Evolutionary conservation across 2,329 filamentous ascomycete genomes (phyloP).

Genomic region (Calonectria naviculata): DNA sequence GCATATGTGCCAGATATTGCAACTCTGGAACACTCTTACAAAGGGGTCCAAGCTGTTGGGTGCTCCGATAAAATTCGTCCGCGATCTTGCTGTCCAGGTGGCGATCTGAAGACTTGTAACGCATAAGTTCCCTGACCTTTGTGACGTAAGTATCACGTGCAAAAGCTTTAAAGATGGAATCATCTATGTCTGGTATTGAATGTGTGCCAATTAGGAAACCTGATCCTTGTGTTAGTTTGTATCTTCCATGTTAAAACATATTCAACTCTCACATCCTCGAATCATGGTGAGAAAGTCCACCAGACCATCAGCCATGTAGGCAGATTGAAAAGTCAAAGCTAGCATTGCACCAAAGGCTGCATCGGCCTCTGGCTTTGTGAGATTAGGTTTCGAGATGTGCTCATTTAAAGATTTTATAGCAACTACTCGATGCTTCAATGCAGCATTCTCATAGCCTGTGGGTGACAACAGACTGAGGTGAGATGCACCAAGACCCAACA

Average conservation of each 20-base stretch:
- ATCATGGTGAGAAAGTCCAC: slow-evolving; percentile 52
- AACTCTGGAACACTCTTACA: slow-evolving; percentile 46
- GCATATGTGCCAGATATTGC: slow-evolving; percentile 43
- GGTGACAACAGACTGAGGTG: slow-evolving; percentile 46
- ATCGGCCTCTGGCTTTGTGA: slow-evolving; percentile 46
- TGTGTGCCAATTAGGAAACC: slow-evolving; percentile 42
- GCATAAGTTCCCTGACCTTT: slow-evolving; percentile 37
- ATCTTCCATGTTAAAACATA: not conserved
- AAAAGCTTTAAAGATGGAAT: slow-evolving; percentile 40
- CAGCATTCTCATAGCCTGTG: slow-evolving; percentile 37
- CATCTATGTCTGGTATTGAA: slow-evolving; percentile 27
- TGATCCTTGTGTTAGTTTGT: not conserved
- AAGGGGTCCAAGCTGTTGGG: slow-evolving; percentile 41
- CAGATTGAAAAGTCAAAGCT: slow-evolving; percentile 50
- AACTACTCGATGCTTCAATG: slow-evolving; percentile 49
- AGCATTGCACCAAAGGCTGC: slow-evolving; percentile 51
- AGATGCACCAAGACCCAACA: slow-evolving; percentile 53
- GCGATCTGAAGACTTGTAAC: slow-evolving; percentile 5
- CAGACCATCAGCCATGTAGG: slow-evolving; percentile 53
- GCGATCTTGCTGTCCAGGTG: slow-evolving; percentile 33
- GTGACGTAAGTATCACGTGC: slow-evolving; percentile 42
- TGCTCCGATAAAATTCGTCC: slow-evolving; percentile 42
- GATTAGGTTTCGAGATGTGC: slow-evolving; percentile 41
- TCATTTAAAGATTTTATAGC: slow-evolving; percentile 51
- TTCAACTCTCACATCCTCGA: slow-evolving; percentile 46